Evolutionary conservation across 2,329 filamentous ascomycete species (phyloP).

Genomic region (Aspergillus brunneoviolaceus): DNA sequence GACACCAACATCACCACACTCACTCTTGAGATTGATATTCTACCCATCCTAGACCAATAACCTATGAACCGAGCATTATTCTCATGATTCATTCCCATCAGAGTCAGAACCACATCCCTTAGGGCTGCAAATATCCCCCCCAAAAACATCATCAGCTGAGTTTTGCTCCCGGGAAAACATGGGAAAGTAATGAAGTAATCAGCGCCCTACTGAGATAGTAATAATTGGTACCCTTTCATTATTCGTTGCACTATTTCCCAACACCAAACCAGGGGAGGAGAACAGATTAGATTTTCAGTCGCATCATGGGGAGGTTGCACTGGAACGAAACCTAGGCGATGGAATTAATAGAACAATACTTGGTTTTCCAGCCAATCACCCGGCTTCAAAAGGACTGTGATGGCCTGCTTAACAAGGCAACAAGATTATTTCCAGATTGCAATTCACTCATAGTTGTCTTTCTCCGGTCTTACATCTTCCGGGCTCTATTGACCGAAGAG

Average conservation of each 20-base stretch:
- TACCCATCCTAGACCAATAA: neutral
- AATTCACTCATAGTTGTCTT: neutral
- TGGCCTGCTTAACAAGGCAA: constrained; percentile 7
- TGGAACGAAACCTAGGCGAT: neutral
- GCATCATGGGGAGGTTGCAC: neutral
- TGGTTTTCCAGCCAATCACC: neutral
- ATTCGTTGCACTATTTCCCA: neutral
- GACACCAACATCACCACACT: neutral
- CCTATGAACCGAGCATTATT: neutral
- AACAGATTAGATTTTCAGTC: neutral
- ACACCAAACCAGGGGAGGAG: neutral
- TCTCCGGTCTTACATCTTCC: neutral
- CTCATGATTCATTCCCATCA: neutral
- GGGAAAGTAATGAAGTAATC: neutral
- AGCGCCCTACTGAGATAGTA: neutral
- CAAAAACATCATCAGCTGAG: neutral
- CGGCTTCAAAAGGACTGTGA: neutral
- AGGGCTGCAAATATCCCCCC: neutral
- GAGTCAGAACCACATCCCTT: too few species aligned
- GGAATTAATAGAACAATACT: neutral
- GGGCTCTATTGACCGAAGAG: neutral
- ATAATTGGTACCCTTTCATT: neutral
- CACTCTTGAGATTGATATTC: neutral
- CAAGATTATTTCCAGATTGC: neutral
- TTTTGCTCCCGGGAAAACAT: neutral